phyloP scores from a whole-genome alignment of 495 filamentous ascomycete genomes.

The Neurospora africana region DNA sequence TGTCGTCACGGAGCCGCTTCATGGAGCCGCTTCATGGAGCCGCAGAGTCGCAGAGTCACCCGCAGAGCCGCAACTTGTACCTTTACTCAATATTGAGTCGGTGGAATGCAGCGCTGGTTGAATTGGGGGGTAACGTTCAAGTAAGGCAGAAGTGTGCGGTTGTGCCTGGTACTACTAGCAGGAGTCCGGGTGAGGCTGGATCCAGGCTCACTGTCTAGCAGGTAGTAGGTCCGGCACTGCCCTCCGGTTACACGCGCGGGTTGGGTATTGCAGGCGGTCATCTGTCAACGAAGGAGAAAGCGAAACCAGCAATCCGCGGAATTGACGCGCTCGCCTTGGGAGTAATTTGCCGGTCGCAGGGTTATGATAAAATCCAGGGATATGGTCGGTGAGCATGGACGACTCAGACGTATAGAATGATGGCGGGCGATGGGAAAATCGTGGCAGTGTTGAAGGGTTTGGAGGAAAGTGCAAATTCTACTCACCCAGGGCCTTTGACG shows the following conservation, averaged over 20 bases:
- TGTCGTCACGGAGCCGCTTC: not conserved
- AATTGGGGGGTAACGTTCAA: not conserved
- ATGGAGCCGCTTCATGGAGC: not conserved
- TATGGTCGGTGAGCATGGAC: not conserved
- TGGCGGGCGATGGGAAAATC: not conserved
- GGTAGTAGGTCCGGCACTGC: not conserved
- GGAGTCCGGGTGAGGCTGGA: not conserved
- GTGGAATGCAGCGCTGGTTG: not conserved
- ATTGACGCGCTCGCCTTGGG: not conserved
- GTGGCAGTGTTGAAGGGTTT: not conserved
- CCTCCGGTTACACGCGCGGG: not conserved
- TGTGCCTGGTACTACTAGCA: not conserved
- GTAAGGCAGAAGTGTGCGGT: not conserved
- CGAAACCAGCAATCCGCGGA: not conserved
- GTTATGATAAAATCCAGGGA: not conserved
- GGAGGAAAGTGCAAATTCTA: not conserved
- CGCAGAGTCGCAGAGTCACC: not conserved
- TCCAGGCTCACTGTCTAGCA: not conserved
- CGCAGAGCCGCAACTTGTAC: not conserved
- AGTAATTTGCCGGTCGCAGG: not conserved
- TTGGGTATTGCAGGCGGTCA: not conserved
- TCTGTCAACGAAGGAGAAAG: not conserved
- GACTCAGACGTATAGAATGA: not conserved
- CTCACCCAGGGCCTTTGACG: not conserved
- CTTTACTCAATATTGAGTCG: not conserved